These are phyloP conservation scores for Venturia pyrina DNA, from an alignment of 2,329 filamentous ascomycete species.

Conservation along the genomic window DNA sequence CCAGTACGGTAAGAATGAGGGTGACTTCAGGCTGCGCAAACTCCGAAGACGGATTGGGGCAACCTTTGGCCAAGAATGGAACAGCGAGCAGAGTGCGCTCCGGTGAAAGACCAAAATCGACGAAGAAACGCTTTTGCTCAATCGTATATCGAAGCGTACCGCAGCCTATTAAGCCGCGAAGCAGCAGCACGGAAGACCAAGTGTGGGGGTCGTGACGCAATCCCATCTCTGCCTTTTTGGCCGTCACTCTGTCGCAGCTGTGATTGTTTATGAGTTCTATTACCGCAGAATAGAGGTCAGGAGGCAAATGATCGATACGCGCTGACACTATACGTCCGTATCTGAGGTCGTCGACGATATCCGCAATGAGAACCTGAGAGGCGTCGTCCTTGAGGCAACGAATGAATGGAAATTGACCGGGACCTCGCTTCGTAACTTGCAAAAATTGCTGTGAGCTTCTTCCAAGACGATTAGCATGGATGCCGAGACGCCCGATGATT, in stretches of 20 bases:
- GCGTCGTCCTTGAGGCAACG: constrained; percentile 38
- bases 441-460: background rate
- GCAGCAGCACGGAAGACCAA: constrained; percentile 35
- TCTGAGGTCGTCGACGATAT: constrained; percentile 16
- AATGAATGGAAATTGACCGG: constrained; percentile 34
- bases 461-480: background rate
- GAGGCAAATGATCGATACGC: too few species aligned
- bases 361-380: constrained; percentile 17
- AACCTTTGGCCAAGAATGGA: constrained; percentile 56
- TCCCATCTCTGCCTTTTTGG: background rate
- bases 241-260: too few species aligned
- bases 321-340: constrained; percentile 15
- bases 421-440: background rate
- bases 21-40: constrained; percentile 61
- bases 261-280: background rate
- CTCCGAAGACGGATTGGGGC: constrained; percentile 52
- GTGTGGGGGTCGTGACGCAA: background rate
- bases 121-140: constrained; percentile 55
- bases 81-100: constrained; percentile 35
- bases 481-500: constrained; percentile 37
- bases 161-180: constrained; percentile 53
- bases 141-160: constrained; percentile 46
- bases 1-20: constrained; percentile 54
- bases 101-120: constrained; percentile 44
- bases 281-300: background rate